Conservation (phyloP, 768 basidiomycete species). For the Termitomyces heimii region DNA sequence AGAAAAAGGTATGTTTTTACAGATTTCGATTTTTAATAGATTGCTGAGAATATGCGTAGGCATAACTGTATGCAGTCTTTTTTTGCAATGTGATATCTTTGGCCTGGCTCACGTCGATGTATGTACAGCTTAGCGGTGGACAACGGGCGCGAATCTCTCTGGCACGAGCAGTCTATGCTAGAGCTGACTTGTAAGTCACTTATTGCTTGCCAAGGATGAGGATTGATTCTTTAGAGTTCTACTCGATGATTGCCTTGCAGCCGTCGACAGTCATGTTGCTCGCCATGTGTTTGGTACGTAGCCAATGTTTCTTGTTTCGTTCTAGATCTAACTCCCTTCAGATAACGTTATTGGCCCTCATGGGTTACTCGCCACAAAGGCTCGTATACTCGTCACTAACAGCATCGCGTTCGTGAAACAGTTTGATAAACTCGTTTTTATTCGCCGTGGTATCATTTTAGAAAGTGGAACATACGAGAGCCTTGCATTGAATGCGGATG, state of each 20-base stretch:
- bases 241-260: slow-evolving; percentile 86
- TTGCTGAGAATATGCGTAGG: slow-evolving; percentile 20
- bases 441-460: slow-evolving; percentile 78
- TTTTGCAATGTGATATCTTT: not conserved
- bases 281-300: slow-evolving; percentile 73
- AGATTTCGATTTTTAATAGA: not conserved
- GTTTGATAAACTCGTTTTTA: slow-evolving; percentile 68
- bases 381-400: slow-evolving; percentile 83
- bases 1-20: slow-evolving; percentile 58
- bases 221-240: slow-evolving; percentile 41
- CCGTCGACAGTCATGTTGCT: slow-evolving; percentile 83
- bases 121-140: slow-evolving; percentile 64
- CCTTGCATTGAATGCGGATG: slow-evolving; percentile 52
- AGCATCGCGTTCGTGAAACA: slow-evolving; percentile 77
- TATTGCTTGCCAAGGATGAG: not conserved
- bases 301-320: not conserved
- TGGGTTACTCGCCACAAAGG: slow-evolving; percentile 78
- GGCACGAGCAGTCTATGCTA: slow-evolving; percentile 86
- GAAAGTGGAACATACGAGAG: slow-evolving; percentile 65
- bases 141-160: slow-evolving; percentile 80
- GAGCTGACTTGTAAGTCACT: slow-evolving; percentile 72
- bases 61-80: slow-evolving; percentile 44
- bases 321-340: slow-evolving; percentile 17
- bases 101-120: not conserved
- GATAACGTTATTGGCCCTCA: slow-evolving; percentile 85